Conservation (phyloP, 495 filamentous ascomycete genomes). For the Penicillium psychrofluorescens region DNA sequence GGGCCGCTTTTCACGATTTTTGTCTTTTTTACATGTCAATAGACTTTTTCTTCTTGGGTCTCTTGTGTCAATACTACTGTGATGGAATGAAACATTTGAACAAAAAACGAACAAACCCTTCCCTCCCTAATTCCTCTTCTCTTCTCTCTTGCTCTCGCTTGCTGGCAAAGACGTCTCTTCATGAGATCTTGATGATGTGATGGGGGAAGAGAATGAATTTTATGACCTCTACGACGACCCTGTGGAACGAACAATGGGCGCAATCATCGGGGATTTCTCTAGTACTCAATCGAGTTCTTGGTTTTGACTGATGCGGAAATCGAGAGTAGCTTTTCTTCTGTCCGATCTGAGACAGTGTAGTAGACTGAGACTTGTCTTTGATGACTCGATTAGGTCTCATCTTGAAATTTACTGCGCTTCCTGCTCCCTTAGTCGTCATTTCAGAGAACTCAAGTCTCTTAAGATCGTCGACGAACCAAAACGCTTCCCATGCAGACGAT, state of each 20-base stretch:
- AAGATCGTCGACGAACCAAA: too few relatives aligned
- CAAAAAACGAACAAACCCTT: background rate
- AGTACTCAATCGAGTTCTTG: too few relatives aligned
- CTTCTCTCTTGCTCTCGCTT: background rate
- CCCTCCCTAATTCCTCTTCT: background rate
- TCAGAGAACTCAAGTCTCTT: too few relatives aligned
- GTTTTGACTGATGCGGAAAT: too few relatives aligned
- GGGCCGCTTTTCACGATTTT: conserved; percentile 3
- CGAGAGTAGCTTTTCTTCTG: too few relatives aligned
- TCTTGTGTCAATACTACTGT: conserved; percentile 16
- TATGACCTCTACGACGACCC: conserved; percentile 1
- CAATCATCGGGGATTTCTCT: background rate
- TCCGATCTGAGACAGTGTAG: too few relatives aligned
- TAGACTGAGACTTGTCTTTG: too few relatives aligned
- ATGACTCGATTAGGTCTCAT: too few relatives aligned
- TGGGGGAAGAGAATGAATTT: background rate
- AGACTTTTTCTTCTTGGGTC: conserved; percentile 11
- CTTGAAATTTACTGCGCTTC: too few relatives aligned
- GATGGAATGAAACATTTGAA: conserved; percentile 2
- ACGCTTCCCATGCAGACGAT: too few relatives aligned
- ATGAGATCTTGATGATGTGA: background rate
- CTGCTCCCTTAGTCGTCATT: too few relatives aligned
- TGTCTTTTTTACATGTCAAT: conserved; percentile 9
- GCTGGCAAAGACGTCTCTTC: background rate
- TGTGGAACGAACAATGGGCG: background rate